phyloP scores from a whole-genome alignment of 176 grass and related monocot species.

The Bromus sterilis region DNA sequence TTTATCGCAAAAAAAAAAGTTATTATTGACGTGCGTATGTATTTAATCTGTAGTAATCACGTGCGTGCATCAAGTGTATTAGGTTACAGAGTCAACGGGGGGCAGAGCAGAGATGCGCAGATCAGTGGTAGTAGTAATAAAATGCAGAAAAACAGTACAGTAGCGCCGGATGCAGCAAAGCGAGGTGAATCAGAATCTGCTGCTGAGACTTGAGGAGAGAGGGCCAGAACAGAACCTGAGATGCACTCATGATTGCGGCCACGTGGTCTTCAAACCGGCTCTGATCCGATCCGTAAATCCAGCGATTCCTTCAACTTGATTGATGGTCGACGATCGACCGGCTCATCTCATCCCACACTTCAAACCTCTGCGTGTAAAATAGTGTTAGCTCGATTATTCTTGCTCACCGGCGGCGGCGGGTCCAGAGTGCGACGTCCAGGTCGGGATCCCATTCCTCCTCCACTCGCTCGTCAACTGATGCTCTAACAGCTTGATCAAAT shows the following conservation, averaged over 20 bases:
- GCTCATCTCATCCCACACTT: no score
- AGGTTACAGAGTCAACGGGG: no score
- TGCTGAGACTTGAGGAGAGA: neutral
- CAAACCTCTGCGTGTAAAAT: no score
- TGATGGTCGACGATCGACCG: no score
- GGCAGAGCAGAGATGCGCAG: neutral
- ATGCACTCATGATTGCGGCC: neutral
- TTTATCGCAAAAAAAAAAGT: no score
- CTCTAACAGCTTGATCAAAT: no score
- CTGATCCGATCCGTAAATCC: neutral
- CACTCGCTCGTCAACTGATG: neutral
- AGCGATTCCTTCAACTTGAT: neutral
- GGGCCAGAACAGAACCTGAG: neutral
- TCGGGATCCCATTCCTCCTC: conserved; percentile 25
- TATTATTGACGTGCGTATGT: no score
- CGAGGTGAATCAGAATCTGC: neutral
- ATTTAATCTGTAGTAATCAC: no score
- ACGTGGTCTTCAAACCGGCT: neutral
- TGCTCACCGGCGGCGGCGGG: no score
- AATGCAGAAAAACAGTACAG: neutral
- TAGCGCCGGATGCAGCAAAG: no score
- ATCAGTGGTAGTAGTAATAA: neutral
- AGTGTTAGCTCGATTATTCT: no score
- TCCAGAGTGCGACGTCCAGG: neutral
- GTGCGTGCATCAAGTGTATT: no score